Base-by-base conservation (phyloP, 257 asterid genomes). In the Gynochthodes officinalis region DNA sequence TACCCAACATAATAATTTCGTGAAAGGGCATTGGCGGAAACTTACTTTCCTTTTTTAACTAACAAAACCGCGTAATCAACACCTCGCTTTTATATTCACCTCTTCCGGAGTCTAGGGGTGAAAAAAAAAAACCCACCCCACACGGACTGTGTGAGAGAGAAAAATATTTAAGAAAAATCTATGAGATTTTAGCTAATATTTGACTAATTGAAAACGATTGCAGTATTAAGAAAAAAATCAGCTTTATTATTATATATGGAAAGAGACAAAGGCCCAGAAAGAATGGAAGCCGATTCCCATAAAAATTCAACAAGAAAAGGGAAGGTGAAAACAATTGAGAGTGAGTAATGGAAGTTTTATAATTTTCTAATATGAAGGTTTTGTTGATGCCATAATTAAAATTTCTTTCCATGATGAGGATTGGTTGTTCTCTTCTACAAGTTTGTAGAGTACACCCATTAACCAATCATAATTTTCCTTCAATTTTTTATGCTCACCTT, bases 1-100 rank as follows among this genome's bases (percentile, higher is more conserved):
- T 42, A 4, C 48, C 48, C 1, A 64, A 63, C 50, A 50, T 50
- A 42, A 70, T 19, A 66, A 50, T 32, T 6, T 64, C 54, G 16
- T 3, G 4, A 25, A 57, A 53, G 69, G 55, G 44, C 19, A 64
- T 5, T 43, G 8, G 44, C 43, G 71, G 75, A 33, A 58, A 73
- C 19, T 67, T 77, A 33, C 82, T 84, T 74, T 82, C 82, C 86
- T 74, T 82, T 67, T 82, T 68, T 74, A 82, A 85, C 82, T 72
- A 81, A 77, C 78, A 79, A 80, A 82, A 82, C 77, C 88, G 88
- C 81, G 89, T 85, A 62, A 72, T 14, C 30, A 54, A 80, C 78
- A 69, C 69, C 76, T 69, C 74, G 70, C 76, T 80, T 69, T 67
- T 73, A 62, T n/a, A 68, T 44, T 68, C 44, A 76, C 49, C 48